A percentile compares a stretch with the other conserved stretches of the same genome.
Conservation (phyloP, 225 moss, liverwort and hornwort genomes). For the Marchantia paleacea region DNA sequence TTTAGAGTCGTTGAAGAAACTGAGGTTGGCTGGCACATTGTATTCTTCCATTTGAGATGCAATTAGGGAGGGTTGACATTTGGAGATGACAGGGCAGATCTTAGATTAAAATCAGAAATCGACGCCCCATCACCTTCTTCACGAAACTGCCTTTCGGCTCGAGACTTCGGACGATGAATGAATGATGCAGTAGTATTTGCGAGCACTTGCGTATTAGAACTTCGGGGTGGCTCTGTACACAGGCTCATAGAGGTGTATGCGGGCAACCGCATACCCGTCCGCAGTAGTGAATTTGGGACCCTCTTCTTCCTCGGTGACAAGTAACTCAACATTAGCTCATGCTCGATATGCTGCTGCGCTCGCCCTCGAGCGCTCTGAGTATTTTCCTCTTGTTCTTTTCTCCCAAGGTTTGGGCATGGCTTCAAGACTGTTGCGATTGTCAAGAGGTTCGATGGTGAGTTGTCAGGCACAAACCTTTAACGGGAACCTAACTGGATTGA, state of each 20-base stretch:
- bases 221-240: not conserved
- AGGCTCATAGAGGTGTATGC: not conserved
- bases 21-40: not conserved
- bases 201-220: not conserved
- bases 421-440: not conserved
- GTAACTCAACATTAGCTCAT: not conserved
- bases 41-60: not conserved
- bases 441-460: constrained; percentile 6
- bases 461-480: not conserved
- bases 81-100: not conserved
- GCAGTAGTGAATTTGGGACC: not conserved
- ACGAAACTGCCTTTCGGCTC: not conserved
- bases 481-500: not conserved
- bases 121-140: not conserved
- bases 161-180: not conserved
- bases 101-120: not conserved
- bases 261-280: not conserved
- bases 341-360: not conserved
- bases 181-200: not conserved
- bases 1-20: not conserved
- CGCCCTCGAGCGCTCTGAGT: not conserved
- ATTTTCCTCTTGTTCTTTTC: not conserved
- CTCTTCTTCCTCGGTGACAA: not conserved
- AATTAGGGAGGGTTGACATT: not conserved
- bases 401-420: not conserved